Conservation (phyloP, 2,329 filamentous ascomycete genomes). For the Thermoascus crustaceus region DNA sequence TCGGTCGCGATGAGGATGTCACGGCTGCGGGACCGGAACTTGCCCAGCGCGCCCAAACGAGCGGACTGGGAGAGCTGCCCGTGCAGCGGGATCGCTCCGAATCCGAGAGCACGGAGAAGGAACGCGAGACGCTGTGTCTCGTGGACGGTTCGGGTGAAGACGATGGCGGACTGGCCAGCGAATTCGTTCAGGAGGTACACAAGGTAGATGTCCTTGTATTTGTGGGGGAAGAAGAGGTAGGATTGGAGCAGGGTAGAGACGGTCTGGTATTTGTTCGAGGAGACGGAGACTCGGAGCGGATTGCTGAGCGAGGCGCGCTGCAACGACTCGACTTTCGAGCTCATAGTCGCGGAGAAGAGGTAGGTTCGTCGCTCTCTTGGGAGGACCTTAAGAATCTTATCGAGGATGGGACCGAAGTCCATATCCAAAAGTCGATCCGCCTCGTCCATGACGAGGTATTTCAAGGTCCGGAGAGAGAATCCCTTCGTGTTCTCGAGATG, state of each 20-base stretch:
- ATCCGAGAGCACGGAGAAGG: conserved; percentile 73
- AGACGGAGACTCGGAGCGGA: conserved; percentile 74
- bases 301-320: conserved; percentile 83
- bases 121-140: conserved; percentile 82
- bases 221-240: conserved; percentile 78
- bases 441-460: conserved; percentile 92
- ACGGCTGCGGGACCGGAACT: conserved; percentile 73
- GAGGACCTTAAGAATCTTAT: conserved; percentile 86
- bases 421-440: conserved; percentile 87
- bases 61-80: conserved; percentile 83
- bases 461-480: conserved; percentile 72
- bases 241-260: conserved; percentile 81
- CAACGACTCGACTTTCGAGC: conserved; percentile 82
- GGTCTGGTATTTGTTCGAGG: conserved; percentile 71
- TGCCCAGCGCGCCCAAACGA: conserved; percentile 78
- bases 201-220: conserved; percentile 83
- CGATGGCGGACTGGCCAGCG: conserved; percentile 74
- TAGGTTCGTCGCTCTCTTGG: conserved; percentile 67
- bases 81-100: conserved; percentile 85
- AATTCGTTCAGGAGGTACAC: conserved; percentile 81
- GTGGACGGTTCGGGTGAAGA: conserved; percentile 87
- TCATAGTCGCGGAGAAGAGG: conserved; percentile 92
- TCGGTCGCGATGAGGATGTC: conserved; percentile 89
- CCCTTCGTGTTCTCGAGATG: conserved; percentile 96
- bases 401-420: conserved; percentile 85